Percentiles rank a stretch among this genome's conserved stretches.
These are phyloP conservation scores for Colletotrichum limetticola DNA, from an alignment of 2,329 filamentous ascomycete genomes.

Conservation along the genomic window DNA sequence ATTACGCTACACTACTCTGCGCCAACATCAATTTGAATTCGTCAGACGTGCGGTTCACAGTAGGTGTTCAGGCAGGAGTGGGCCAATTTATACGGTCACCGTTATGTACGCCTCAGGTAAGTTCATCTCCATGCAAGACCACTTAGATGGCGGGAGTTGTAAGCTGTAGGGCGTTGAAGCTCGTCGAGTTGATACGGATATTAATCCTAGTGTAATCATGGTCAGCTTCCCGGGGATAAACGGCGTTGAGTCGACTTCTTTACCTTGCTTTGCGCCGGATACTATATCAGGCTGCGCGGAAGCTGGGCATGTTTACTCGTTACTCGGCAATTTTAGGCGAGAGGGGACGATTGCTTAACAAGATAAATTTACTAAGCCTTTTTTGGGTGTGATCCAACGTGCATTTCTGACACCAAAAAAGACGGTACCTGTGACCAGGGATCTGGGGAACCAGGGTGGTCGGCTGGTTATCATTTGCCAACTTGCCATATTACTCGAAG, in stretches of 20 bases:
- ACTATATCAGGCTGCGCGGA: neutral
- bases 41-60: neutral
- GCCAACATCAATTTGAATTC: neutral
- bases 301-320: neutral
- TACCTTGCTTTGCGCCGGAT: neutral
- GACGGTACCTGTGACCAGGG: slow-evolving; percentile 21
- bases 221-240: neutral
- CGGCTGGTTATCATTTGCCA: too few species aligned
- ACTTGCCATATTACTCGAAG: too few species aligned
- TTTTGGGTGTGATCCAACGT: neutral
- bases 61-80: neutral
- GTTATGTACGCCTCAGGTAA: neutral
- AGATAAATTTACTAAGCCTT: neutral
- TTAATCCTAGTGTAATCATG: neutral
- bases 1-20: slow-evolving; percentile 9
- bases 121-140: neutral
- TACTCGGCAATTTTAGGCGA: neutral
- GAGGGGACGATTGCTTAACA: neutral
- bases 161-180: too few species aligned
- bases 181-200: too few species aligned
- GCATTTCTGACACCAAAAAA: neutral
- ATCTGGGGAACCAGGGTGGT: slow-evolving; percentile 17
- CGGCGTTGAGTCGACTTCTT: neutral
- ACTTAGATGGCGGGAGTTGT: neutral
- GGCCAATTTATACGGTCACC: neutral